Base-by-base conservation (phyloP, 148 eudicot species). In the Camellia sinensis region DNA sequence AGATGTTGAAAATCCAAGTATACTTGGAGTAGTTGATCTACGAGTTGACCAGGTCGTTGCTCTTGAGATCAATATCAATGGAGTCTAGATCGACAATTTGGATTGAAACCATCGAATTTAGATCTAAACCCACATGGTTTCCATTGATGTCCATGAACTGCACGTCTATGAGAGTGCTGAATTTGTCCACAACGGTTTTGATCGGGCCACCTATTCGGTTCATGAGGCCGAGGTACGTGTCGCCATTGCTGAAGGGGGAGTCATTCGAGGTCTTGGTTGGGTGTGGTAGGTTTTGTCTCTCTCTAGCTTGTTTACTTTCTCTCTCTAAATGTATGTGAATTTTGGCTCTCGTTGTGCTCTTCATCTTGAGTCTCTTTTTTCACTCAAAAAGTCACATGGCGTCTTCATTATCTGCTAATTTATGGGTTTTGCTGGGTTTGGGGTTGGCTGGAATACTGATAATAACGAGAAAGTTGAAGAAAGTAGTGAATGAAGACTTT, bases 91-190 rank as follows among this genome's bases (percentile, higher is more conserved):
- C 95, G 17, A 77, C 82, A 0, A 84, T 89, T 21, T 83, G 79
- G 7, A 79, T 48, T 1, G 98, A 95, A 3, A 85, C 82, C 88
- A 93, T 84, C 0, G 91, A 87, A 48, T 87, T 84, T 3, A 92
- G 85, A 91, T 95, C 95, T 77, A 95, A 64, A 0, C 98, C 98
- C 74, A 95, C 92, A 71, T 95, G 98, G 43, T 95, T 95, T 0
- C 97, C 88, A 59, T 95, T 95, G 4, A 95, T 85, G 75, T 95
- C 98, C 12, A 80, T 78, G 50, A 89, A 93, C 50, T 91, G 87
- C 0, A 91, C 94, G 80, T 95, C 98, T 95, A 95, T 92, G 0
- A 88, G 48, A 1, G 97, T 95, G 53, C 93, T 97, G n/a, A 92
- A 95, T 52, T 95, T 97, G 1, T 92, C 86, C 6, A 90, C 98